Evolutionary conservation across 1,139 yeast genomes (phyloP).

Genomic region (Blastobotrys illinoisensis): DNA sequence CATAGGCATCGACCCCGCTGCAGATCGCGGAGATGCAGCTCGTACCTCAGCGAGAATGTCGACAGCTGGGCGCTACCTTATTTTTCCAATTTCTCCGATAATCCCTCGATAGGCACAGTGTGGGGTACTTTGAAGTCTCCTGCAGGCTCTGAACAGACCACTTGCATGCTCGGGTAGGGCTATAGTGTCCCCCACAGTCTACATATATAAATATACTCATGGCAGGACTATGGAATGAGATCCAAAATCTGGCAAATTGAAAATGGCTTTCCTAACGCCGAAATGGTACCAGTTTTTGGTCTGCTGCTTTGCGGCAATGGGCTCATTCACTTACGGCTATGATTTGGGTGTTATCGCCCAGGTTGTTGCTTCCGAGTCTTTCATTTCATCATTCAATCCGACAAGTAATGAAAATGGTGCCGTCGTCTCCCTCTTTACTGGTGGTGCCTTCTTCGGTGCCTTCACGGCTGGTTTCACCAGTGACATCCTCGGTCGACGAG

Average conservation of each 20-base stretch:
- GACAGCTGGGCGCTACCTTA: background rate
- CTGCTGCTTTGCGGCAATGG: conserved; percentile 32
- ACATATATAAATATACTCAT: background rate
- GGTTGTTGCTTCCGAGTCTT: conserved; percentile 29
- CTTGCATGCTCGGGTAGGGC: background rate
- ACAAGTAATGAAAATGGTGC: conserved; percentile 27
- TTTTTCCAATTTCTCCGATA: conserved; percentile 2
- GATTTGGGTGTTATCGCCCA: conserved; percentile 31
- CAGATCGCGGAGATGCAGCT: background rate
- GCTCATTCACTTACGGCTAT: conserved; percentile 32
- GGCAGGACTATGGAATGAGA: background rate
- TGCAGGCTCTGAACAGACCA: background rate
- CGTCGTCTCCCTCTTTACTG: conserved; percentile 31
- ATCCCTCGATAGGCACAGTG: background rate
- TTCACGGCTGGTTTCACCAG: conserved; percentile 21
- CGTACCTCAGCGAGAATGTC: background rate
- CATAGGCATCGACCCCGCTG: background rate
- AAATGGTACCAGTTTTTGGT: conserved; percentile 26
- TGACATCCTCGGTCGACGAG: conserved; percentile 21
- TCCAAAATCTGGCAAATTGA: background rate
- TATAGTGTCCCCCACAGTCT: background rate
- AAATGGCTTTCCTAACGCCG: conserved; percentile 5
- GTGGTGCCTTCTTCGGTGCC: conserved; percentile 33
- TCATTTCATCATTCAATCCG: conserved; percentile 22
- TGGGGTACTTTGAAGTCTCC: background rate